These are phyloP conservation scores for Ananas comosus DNA, from an alignment of 176 grass and related monocot genomes.

Conservation along the genomic window DNA sequence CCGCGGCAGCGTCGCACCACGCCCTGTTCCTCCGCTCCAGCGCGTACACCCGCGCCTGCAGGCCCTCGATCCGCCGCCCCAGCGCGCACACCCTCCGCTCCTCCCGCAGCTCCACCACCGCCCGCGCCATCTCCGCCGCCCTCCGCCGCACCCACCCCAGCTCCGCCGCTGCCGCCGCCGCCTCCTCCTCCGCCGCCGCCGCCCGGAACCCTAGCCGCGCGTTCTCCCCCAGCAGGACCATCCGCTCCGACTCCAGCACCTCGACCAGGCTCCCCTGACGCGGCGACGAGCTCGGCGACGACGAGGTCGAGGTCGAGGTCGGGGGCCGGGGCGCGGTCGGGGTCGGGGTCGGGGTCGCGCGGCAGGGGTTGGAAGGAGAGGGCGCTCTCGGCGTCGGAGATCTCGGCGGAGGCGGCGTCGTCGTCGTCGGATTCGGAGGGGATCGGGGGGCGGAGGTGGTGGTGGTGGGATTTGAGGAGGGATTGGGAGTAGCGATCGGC, in stretches of 20 bases:
- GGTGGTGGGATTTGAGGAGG: slow-evolving; percentile 15
- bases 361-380: slow-evolving; percentile 57
- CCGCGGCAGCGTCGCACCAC: slow-evolving; percentile 51
- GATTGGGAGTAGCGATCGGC: slow-evolving; percentile 84
- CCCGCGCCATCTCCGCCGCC: slow-evolving; percentile 53
- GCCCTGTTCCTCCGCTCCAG: slow-evolving; percentile 78
- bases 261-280: slow-evolving; percentile 75
- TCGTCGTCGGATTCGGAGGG: slow-evolving; percentile 19
- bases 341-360: neutral
- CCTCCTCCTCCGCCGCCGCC: slow-evolving; percentile 45
- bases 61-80: slow-evolving; percentile 61
- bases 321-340: no score
- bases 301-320: slow-evolving; percentile 18
- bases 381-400: slow-evolving; percentile 71
- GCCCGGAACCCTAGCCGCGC: slow-evolving; percentile 56
- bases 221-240: slow-evolving; percentile 91
- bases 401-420: slow-evolving; percentile 39
- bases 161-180: slow-evolving; percentile 32
- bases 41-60: slow-evolving; percentile 69
- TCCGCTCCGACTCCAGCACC: slow-evolving; percentile 85
- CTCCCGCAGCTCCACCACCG: slow-evolving; percentile 74
- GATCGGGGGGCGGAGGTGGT: slow-evolving; percentile 3
- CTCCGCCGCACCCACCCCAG: slow-evolving; percentile 67
- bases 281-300: slow-evolving; percentile 49
- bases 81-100: slow-evolving; percentile 73